These are phyloP conservation scores for Amanita rubescens DNA, from an alignment of 768 basidiomycete species.

Conservation along the genomic window DNA sequence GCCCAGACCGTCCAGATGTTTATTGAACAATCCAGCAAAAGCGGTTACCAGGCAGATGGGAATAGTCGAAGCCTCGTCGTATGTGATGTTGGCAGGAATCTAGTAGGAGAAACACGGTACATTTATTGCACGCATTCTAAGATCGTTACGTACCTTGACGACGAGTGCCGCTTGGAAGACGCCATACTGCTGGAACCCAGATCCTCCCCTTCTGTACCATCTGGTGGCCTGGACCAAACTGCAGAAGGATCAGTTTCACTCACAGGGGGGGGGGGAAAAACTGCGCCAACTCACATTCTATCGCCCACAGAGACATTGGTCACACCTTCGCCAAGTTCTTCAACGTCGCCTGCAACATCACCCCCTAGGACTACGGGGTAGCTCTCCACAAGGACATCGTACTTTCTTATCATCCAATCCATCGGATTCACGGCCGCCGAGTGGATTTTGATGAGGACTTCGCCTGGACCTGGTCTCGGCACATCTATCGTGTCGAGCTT, in stretches of 20 bases:
- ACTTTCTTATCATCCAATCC: conserved; percentile 29
- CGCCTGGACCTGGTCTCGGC: conserved; percentile 26
- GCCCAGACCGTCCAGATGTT: conserved; percentile 9
- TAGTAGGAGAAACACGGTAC: conserved; percentile 6
- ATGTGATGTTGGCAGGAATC: conserved; percentile 34
- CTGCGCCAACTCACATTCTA: conserved; percentile 18
- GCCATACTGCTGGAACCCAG: conserved; percentile 28
- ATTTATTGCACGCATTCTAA: too few species aligned
- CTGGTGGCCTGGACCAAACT: conserved; percentile 27
- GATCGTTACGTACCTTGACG: conserved; percentile 19
- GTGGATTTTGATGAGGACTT: conserved; percentile 35
- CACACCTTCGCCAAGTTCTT: conserved; percentile 30
- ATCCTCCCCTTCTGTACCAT: conserved; percentile 20
- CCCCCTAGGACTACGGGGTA: conserved; percentile 31
- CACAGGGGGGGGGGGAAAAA: background rate
- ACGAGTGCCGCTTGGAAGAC: conserved; percentile 24
- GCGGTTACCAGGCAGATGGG: conserved; percentile 22
- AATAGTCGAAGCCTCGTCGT: conserved; percentile 35
- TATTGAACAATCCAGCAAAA: conserved; percentile 7
- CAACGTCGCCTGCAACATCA: conserved; percentile 33
- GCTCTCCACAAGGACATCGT: conserved; percentile 20
- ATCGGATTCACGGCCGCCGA: conserved; percentile 40
- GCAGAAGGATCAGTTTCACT: background rate
- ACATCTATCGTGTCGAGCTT: conserved; percentile 12
- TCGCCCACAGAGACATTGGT: conserved; percentile 26